Base-by-base conservation (phyloP, 2,329 filamentous ascomycete species). In the Aureobasidium uvarum region DNA sequence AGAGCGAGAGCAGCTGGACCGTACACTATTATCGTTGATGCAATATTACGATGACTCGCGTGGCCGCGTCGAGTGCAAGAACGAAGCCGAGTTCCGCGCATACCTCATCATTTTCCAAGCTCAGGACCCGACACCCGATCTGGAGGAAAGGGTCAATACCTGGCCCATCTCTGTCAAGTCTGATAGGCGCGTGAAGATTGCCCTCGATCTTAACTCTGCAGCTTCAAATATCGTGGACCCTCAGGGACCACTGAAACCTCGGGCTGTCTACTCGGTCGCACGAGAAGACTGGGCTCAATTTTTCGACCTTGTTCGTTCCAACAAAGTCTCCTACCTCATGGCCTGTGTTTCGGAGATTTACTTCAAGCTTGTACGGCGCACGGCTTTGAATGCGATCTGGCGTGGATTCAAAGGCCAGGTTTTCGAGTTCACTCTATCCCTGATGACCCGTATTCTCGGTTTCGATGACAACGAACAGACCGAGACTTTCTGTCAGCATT, bases 21-120 rank as follows among this genome's bases (percentile, higher is more conserved):
- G 85, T 69, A 87, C 86, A 1, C 78, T 87, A 66, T 77, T 86
- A 0, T 86, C 86, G 0, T 73, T 89, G 14, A 81, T 85, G 76
- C 82, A 85, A 70, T 85, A 84, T 71, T 87, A 86, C 73, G 80
- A 85, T 71, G 81, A 86, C 71, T 82, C 80, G 69, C 77, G 78
- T 64, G 79, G 77, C 64, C 79, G 78, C 28, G 79, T 82, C 31
- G 64, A 74, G 0, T 83, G 86, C 50, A 77, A 79, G 0, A 85
- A 88, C 65, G 85, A 88, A 72, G 79, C 83, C n/a, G 86, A 89
- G 71, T 87, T 89, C 67, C 79, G 83, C 62, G 84, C 86, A 10
- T 88, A 88, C 71, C 84, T 83, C 69, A 82, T 89, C 68, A 79
- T 83, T 62, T 84, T 82, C 69, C 83, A 82, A 65, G 82, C 84